Evolutionary conservation across 2,329 filamentous ascomycete species (phyloP).

Genomic region (Diplodia corticola): DNA sequence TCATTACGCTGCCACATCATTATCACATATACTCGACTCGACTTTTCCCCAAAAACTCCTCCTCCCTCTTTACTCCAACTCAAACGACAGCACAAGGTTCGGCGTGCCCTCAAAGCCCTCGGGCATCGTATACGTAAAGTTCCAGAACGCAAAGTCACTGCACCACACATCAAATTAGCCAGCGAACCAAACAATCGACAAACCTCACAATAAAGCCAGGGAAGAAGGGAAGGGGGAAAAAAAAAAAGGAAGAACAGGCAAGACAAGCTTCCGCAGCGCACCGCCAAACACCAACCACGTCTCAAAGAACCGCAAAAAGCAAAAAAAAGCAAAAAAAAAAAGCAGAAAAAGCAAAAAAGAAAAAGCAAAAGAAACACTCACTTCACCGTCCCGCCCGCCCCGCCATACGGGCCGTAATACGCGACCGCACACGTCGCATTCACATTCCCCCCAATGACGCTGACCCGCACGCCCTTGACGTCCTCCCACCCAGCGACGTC

Average conservation of each 20-base stretch:
- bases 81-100: constrained; percentile 31
- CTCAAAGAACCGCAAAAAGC: too few relatives aligned
- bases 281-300: too few relatives aligned
- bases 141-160: constrained; percentile 45
- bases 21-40: not conserved
- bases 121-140: constrained; percentile 45
- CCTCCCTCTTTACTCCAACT: constrained; percentile 12
- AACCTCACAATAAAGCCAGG: too few relatives aligned
- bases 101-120: constrained; percentile 31
- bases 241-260: too few relatives aligned
- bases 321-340: too few relatives aligned
- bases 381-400: constrained; percentile 40
- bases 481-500: constrained; percentile 51
- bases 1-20: not conserved
- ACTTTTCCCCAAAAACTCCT: not conserved
- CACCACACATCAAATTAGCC: not conserved
- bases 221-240: too few relatives aligned
- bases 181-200: too few relatives aligned
- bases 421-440: constrained; percentile 43
- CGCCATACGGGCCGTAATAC: constrained; percentile 48
- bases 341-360: too few relatives aligned
- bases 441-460: constrained; percentile 49
- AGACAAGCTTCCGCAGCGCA: too few relatives aligned
- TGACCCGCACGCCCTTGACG: constrained; percentile 50
- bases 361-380: constrained; percentile 28